phyloP scores from a whole-genome alignment of 106 monocot genomes.

The Hemerocallis citrina region DNA sequence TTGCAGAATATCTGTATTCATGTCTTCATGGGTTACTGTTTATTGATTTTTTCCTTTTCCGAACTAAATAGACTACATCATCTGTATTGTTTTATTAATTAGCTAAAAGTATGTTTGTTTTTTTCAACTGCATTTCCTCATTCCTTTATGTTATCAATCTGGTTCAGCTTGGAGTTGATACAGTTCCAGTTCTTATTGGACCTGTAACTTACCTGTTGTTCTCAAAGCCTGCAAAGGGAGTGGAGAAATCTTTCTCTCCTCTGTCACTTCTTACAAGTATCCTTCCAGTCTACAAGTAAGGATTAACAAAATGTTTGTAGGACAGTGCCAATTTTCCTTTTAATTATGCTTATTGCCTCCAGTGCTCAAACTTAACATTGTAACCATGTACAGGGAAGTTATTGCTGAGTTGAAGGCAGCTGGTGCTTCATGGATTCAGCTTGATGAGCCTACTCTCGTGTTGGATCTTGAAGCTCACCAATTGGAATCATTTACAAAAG shows the following conservation, averaged over 20 bases:
- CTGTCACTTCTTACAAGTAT: slow-evolving; percentile 18
- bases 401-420: slow-evolving; percentile 23
- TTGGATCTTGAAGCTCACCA: slow-evolving; percentile 20
- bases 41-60: too few relatives aligned
- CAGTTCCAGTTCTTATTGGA: slow-evolving; percentile 25
- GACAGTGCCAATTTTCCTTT: background rate
- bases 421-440: slow-evolving; percentile 28
- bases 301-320: background rate
- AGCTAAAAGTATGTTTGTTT: too few relatives aligned
- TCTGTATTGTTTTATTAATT: too few relatives aligned
- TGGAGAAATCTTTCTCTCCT: slow-evolving; percentile 20
- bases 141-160: too few relatives aligned
- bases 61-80: too few relatives aligned
- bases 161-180: slow-evolving; percentile 19
- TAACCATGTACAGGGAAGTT: slow-evolving; percentile 13
- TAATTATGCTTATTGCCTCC: background rate
- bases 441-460: slow-evolving; percentile 27
- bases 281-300: slow-evolving; percentile 26
- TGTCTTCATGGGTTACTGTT: too few relatives aligned
- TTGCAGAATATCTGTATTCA: too few relatives aligned
- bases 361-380: background rate
- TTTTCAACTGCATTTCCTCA: too few relatives aligned
- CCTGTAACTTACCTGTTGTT: slow-evolving; percentile 23
- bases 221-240: slow-evolving; percentile 24
- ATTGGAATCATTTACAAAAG: slow-evolving; percentile 18